Base-by-base conservation (phyloP, 2,329 filamentous ascomycete genomes). In the Fusarium azukiicola region DNA sequence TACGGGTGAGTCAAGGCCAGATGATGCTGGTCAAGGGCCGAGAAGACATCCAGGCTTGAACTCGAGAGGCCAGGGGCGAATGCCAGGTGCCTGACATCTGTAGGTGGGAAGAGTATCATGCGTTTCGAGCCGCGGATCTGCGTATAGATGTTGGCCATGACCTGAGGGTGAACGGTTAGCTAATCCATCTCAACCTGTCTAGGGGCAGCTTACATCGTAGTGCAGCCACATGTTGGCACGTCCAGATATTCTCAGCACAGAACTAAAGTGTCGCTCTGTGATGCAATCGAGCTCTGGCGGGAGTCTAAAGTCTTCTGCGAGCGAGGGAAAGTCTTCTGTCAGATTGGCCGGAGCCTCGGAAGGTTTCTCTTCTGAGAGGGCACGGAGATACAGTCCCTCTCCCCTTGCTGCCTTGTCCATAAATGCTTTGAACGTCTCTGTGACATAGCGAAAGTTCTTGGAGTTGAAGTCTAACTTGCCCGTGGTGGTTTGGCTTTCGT, bases 151-250 rank as follows among this genome's bases (percentile, higher is more conserved):
- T 98, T 98, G 67, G 96, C 96, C 92, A 98, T 97, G 21, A 98
- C 96, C 92, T 96, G 73, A 66, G 47, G 78, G 61, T 66, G 40
- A 71, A 49, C 50, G 32, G 66, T 46, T 42, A 63, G 47, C 49
- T 23, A 27, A n/a, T 46, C 38, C 27, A 63, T 42, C 32, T 67
- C 42, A 27, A 64, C 44, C 27, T 47, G 16, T 69, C 47, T 52
- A 67, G 49, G 32, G 40, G n/a, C 54, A 12, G 86, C 90, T 87
- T 85, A 95, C 94, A 87, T 98, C 96, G 88, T 98, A 98, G 86
- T 98, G 96, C 44, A 98, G 90, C 97, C 97, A 98, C 93, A 98
- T 96, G 52, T 94, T 95, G 16, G 97, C 95, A 3, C 93, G 93
- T 2, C 96, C 96, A 7, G 96, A 97, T 74, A 98, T 94, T 27